Percentiles rank a stretch among this genome's conserved stretches.
Evolutionary conservation across 2,329 filamentous ascomycete genomes (phyloP).

Genomic region (Bimuria novae-zelandiae): DNA sequence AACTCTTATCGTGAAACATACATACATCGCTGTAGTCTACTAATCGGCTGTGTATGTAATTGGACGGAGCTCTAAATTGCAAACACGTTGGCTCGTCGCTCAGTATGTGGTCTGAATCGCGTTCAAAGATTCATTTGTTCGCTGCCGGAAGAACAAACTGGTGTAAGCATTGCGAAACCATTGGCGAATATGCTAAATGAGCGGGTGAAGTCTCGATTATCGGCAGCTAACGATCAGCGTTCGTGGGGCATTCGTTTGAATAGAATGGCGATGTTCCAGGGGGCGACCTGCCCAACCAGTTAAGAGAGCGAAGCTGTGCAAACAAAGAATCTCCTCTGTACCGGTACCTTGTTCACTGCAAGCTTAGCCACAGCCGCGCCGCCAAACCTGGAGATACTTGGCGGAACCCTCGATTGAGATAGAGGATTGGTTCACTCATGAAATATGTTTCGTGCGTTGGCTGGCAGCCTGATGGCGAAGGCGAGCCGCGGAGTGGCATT

Average conservation of each 20-base stretch:
- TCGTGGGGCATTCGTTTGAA: background rate
- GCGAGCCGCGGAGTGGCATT: background rate
- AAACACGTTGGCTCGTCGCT: conserved; percentile 4
- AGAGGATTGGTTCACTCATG: conserved; percentile 3
- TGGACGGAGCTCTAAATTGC: conserved; percentile 5
- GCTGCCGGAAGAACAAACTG: background rate
- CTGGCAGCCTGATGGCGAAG: background rate
- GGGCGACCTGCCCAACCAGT: conserved; percentile 23
- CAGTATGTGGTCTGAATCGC: conserved; percentile 8
- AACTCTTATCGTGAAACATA: background rate
- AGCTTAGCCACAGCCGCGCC: conserved; percentile 30
- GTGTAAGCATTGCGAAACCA: conserved; percentile 7
- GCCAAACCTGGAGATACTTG: conserved; percentile 13
- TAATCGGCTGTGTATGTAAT: conserved; percentile 15
- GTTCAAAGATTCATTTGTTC: background rate
- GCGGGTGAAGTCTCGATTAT: background rate
- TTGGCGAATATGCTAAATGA: conserved; percentile 20
- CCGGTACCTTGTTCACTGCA: conserved; percentile 30
- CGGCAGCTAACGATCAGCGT: background rate
- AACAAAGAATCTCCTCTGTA: conserved; percentile 31
- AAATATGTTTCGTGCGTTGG: background rate
- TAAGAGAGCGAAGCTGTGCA: conserved; percentile 19
- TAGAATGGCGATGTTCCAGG: conserved; percentile 17
- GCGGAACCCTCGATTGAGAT: conserved; percentile 2
- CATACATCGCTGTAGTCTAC: conserved; percentile 2